Evolutionary conservation across 2,329 filamentous ascomycete genomes (phyloP), one percentile per base, ranked within the genome.

Genomic region (Penicillium fuscoglaucum): DNA sequence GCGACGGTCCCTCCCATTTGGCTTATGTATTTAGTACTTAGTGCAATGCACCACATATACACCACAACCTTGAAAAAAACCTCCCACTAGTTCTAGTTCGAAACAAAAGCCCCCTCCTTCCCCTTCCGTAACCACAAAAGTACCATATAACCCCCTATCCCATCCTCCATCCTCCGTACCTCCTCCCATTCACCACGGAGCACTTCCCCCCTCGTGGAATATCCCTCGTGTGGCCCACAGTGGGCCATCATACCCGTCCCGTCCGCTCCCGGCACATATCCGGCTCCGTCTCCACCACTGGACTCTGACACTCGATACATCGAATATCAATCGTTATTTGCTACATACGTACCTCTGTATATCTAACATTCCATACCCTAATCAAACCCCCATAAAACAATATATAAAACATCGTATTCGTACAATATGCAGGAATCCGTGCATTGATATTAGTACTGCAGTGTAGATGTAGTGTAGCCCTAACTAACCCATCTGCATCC

Each of bases 11-110:
- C 50, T 33, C 35, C 26, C 26, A 40, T 58, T 50, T 57, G 57
- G 57, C 51, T 62, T 60, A 37, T 66, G 59, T 66, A 58, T 55
- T 53, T 65, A 64, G 39, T 61, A 52, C 29, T 43, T 41, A 57
- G 40, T 58, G 53, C 40, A 52, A 45, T 44, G 50, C 50, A 45
- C 39, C 28, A 35, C 9, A 44, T 13, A 45, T 9, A 28, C 26
- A 45, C 43, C 26, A 17, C 43, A 19, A 45, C 9, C 43, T 12
- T 40, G 37, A n/a, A 40, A 19, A 4, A 39, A 12, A 3, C 9
- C 43, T n/a, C 9, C 17, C 43, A 19, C 44, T 29, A 46, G 44
- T 29, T 26, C 46, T 29, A 46, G 26, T 48, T 48, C n/a, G 4
- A 24, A 48, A 33, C 45, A 33, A 33, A 47, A 47, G 19, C 19